These are phyloP conservation scores for Lactarius deliciosus DNA, from an alignment of 768 basidiomycete genomes.

Conservation along the genomic window DNA sequence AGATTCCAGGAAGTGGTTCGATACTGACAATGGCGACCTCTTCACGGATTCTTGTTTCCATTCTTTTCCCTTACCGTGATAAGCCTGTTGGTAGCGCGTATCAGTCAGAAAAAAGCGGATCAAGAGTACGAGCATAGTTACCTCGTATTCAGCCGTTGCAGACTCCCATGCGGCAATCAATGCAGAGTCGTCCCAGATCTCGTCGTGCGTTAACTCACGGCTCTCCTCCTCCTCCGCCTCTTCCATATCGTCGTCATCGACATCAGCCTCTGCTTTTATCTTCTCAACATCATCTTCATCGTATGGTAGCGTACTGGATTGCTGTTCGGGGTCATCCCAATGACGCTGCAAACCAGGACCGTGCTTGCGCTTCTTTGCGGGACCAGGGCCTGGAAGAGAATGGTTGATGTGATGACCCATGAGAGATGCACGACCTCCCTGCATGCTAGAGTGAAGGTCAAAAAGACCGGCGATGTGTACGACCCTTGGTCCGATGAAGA, in stretches of 20 bases:
- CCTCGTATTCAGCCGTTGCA: conserved; percentile 78
- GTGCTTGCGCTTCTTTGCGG: conserved; percentile 28
- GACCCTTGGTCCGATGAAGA: background rate
- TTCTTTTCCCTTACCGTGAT: conserved; percentile 63
- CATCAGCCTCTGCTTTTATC: background rate
- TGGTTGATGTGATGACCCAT: conserved; percentile 15
- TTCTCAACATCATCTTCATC: conserved; percentile 32
- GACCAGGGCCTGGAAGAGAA: conserved; percentile 25
- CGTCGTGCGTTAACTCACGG: conserved; percentile 63
- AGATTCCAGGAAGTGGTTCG: conserved; percentile 4
- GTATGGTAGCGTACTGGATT: conserved; percentile 35
- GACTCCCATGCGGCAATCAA: conserved; percentile 84
- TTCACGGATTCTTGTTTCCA: conserved; percentile 74
- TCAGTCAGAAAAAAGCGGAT: conserved; percentile 2
- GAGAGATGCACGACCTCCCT: conserved; percentile 25
- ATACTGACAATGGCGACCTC: conserved; percentile 69
- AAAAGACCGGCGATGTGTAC: background rate
- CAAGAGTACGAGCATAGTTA: conserved; percentile 33
- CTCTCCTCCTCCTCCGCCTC: conserved; percentile 54
- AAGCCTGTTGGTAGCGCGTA: conserved; percentile 42
- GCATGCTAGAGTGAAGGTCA: conserved; percentile 16
- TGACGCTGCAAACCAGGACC: conserved; percentile 37
- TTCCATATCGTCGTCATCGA: conserved; percentile 31
- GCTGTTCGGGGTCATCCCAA: conserved; percentile 44
- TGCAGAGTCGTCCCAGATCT: conserved; percentile 86